Percentiles rank a stretch among this genome's conserved stretches.
These are phyloP conservation scores for Citrus inodora DNA, from an alignment of 345 rosid genomes.

Conservation along the genomic window DNA sequence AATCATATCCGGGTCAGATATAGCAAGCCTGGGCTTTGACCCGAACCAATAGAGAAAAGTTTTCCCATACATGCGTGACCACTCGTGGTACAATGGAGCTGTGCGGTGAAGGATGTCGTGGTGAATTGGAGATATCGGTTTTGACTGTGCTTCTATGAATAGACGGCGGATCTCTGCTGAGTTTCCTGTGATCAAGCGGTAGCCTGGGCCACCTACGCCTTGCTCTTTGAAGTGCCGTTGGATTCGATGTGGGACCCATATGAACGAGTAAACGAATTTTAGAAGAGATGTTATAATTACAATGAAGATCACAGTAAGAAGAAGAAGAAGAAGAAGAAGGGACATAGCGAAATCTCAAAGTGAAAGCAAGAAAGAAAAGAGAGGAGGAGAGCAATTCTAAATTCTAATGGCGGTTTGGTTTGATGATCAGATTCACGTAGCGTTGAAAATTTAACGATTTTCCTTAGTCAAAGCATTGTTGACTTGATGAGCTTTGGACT, in stretches of 20 bases:
- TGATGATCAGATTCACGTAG: background rate
- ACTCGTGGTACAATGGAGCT: constrained; percentile 51
- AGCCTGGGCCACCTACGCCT: constrained; percentile 54
- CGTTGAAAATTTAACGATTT: background rate
- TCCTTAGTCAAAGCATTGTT: background rate
- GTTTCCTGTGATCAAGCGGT: constrained; percentile 64
- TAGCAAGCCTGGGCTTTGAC: constrained; percentile 52
- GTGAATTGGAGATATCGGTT: constrained; percentile 28
- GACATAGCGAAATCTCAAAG: background rate
- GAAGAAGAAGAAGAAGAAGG: constrained; percentile 28
- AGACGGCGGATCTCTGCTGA: constrained; percentile 41
- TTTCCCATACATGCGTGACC: constrained; percentile 58
- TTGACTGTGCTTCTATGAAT: constrained; percentile 37
- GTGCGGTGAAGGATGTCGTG: constrained; percentile 46
- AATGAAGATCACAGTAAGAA: constrained; percentile 8
- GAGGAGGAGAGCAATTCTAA: background rate
- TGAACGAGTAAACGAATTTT: constrained; percentile 30
- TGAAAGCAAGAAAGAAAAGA: background rate
- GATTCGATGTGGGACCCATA: constrained; percentile 61
- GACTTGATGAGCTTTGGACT: background rate
- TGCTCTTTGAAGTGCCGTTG: constrained; percentile 51
- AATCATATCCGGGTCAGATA: constrained; percentile 57
- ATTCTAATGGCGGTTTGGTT: background rate
- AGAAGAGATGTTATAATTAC: constrained; percentile 23
- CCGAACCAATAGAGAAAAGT: constrained; percentile 86